Evolutionary conservation across 2,329 filamentous ascomycete genomes (phyloP), one percentile per base, ranked within the genome.

Genomic region (Corynespora cassiicola): DNA sequence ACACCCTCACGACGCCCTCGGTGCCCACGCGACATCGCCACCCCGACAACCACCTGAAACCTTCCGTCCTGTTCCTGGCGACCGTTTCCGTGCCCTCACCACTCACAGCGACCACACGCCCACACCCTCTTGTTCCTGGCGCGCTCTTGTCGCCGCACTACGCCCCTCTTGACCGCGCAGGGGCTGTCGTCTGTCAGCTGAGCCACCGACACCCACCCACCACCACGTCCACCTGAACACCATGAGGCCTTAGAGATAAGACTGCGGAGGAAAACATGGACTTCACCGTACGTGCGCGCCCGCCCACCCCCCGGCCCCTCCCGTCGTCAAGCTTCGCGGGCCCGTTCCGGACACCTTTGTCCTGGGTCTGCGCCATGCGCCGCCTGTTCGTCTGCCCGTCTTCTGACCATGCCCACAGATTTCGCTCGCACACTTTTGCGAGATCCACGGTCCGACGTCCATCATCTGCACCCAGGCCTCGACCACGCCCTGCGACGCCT

Each of bases 381-480:
- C 15, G 26, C 25, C 20, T 26, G n/a, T 11, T 16, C n/a, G n/a
- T n/a, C n/a, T n/a, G 28, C 18, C 18, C 23, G 12, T 30, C 45
- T 25, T 33, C 32, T 16, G 12, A 17, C 16, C 30, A 25, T 42
- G 39, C 47, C 32, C 16, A 22, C 55, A 82, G 79, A 75, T 82
- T 59, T 81, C 79, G 56, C 74, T 82, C 49, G 80, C 79, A 50
- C 79, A 82, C 68, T 82, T 82, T 63, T 82, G 79, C 67, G 79
- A 82, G 69, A 71, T 79, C 64, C 78, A 82, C 74, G 79, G 79
- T 61, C 79, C 79, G 12, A 82, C 79, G 35, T 81, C 78, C 39
- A 80, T 82, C 63, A 77, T 82, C 50, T 82, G 79, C 65, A 82
- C 79, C 42, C 79, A 82, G 61, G 75, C 80, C 48, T 69, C 77